Evolutionary conservation across 2,329 filamentous ascomycete genomes (phyloP).

Genomic region (Arthrobotrys pseudoclavata): DNA sequence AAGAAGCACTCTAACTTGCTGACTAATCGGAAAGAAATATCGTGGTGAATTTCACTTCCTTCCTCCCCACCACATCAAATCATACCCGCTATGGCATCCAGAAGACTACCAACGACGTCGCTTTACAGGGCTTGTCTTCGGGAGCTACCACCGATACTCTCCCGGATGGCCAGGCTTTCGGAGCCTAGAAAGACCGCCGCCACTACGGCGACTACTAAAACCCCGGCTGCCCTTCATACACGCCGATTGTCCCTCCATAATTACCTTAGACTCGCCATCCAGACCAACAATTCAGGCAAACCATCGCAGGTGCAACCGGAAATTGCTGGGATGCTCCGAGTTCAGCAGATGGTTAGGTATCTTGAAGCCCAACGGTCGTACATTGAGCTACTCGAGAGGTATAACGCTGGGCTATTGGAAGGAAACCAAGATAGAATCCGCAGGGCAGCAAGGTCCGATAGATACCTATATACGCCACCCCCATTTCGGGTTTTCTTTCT

Average conservation of each 20-base stretch:
- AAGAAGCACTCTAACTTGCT: too few relatives aligned
- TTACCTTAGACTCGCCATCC: slow-evolving; percentile 61
- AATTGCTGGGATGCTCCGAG: background rate
- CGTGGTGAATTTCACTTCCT: background rate
- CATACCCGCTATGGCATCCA: background rate
- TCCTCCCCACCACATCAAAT: background rate
- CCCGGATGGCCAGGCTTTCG: background rate
- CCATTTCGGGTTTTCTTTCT: background rate
- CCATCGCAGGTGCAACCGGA: background rate
- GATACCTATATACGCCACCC: background rate
- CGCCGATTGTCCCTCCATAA: slow-evolving; percentile 63
- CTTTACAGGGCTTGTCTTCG: slow-evolving; percentile 42
- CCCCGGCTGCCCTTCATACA: slow-evolving; percentile 61
- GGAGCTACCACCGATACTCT: slow-evolving; percentile 46
- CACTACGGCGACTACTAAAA: slow-evolving; percentile 12
- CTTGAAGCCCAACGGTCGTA: slow-evolving; percentile 88
- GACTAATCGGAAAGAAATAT: background rate
- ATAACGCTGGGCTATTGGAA: slow-evolving; percentile 94
- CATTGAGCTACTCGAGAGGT: slow-evolving; percentile 83
- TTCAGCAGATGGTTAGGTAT: slow-evolving; percentile 82
- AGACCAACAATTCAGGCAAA: background rate
- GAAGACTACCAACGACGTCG: background rate
- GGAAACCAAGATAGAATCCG: slow-evolving; percentile 84
- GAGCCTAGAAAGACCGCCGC: slow-evolving; percentile 47
- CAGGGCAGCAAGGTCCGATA: slow-evolving; percentile 85